A percentile compares a stretch with the other conserved stretches of the same genome.
Conservation (phyloP, 1,284 basidiomycete species). For the Boletus mariae region DNA sequence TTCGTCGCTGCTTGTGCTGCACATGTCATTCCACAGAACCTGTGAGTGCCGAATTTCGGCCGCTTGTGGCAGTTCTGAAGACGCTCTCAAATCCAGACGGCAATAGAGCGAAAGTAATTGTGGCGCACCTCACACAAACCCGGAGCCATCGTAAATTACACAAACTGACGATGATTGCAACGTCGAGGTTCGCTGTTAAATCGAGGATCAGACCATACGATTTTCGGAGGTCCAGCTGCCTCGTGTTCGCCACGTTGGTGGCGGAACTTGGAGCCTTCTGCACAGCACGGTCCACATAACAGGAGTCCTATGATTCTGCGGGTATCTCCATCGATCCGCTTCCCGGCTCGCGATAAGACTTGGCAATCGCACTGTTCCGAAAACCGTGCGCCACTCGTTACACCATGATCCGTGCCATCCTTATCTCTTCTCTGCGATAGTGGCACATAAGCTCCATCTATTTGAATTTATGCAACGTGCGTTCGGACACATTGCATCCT, state of each 20-base stretch:
- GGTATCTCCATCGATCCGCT: conserved; percentile 10
- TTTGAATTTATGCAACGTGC: conserved; percentile 26
- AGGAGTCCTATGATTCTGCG: conserved; percentile 2
- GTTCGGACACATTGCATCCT: conserved; percentile 26
- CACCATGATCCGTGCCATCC: conserved; percentile 9
- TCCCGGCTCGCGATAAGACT: conserved; percentile 19
- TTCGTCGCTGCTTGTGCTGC: conserved; percentile 41
- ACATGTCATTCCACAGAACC: conserved; percentile 60
- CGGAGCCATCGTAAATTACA: conserved; percentile 26
- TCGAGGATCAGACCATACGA: conserved; percentile 11
- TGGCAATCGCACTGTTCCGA: neutral
- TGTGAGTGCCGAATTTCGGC: conserved; percentile 48
- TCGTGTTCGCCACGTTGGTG: conserved; percentile 28
- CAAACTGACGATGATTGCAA: conserved; percentile 6
- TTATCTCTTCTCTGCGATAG: conserved; percentile 22
- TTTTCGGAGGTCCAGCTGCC: conserved; percentile 12
- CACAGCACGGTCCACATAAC: conserved; percentile 4
- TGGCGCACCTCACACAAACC: conserved; percentile 29
- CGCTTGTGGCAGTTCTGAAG: conserved; percentile 54
- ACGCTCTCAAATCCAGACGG: conserved; percentile 5
- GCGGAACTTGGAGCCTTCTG: conserved; percentile 8
- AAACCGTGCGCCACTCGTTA: neutral
- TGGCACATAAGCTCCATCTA: conserved; percentile 23
- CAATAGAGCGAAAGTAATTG: neutral
- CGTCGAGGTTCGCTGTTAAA: conserved; percentile 5